These are phyloP conservation scores for Henckelia pumila DNA, from an alignment of 257 asterid genomes.

Conservation along the genomic window DNA sequence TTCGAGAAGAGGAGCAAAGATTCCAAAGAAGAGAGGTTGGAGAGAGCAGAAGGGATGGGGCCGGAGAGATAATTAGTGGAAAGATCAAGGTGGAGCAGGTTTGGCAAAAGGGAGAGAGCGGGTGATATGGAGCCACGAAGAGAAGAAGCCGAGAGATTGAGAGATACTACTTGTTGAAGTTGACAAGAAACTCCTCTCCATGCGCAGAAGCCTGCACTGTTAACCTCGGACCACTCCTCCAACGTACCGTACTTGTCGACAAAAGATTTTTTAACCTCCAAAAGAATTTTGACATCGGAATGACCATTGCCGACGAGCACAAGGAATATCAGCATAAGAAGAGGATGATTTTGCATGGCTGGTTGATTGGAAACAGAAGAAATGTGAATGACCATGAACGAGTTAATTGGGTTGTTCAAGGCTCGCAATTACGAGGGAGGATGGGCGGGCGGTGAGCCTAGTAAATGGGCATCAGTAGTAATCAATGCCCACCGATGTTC, in stretches of 20 bases:
- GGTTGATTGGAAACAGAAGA: neutral
- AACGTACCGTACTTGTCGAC: slow-evolving; percentile 51
- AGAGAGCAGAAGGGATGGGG: slow-evolving; percentile 84
- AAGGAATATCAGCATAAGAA: slow-evolving; percentile 18
- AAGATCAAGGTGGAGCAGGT: slow-evolving; percentile 87
- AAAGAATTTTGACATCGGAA: slow-evolving; percentile 32
- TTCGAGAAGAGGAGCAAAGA: slow-evolving; percentile 71
- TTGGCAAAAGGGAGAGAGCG: slow-evolving; percentile 44
- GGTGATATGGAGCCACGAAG: slow-evolving; percentile 68
- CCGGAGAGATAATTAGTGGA: slow-evolving; percentile 66
- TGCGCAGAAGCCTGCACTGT: slow-evolving; percentile 44
- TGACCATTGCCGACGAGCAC: slow-evolving; percentile 1
- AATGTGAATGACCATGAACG: neutral
- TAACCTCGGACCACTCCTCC: slow-evolving; percentile 49
- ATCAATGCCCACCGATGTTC: slow-evolving; percentile 54
- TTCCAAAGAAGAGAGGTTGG: slow-evolving; percentile 64
- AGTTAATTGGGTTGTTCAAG: too few relatives aligned
- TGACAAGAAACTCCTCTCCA: slow-evolving; percentile 69
- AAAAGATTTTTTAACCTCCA: slow-evolving; percentile 57
- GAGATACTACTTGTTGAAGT: slow-evolving; percentile 26
- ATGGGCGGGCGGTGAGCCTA: slow-evolving; percentile 12
- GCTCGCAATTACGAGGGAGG: too few relatives aligned
- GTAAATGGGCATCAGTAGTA: neutral
- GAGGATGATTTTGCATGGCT: neutral
- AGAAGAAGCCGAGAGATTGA: slow-evolving; percentile 53